A percentile compares a stretch with the other conserved stretches of the same genome.
Evolutionary conservation across 2,329 filamentous ascomycete genomes (phyloP).

Genomic region (Scedosporium aurantiacum): DNA sequence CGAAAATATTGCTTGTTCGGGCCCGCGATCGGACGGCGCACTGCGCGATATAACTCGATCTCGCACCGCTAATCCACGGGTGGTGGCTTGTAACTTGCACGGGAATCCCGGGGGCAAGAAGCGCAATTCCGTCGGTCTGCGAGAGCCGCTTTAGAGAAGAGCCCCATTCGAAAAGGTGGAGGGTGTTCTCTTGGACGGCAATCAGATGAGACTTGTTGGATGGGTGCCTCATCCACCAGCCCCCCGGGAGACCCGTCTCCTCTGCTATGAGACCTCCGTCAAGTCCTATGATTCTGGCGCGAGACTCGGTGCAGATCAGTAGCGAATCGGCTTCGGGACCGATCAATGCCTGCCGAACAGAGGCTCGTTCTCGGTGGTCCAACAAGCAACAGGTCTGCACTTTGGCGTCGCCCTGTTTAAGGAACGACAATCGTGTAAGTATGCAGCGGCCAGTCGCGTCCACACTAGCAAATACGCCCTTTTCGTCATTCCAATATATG

Average conservation of each 20-base stretch:
- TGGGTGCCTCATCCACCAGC: not conserved
- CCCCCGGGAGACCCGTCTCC: not conserved
- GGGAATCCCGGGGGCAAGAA: conserved; percentile 8
- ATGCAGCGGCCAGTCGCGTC: not conserved
- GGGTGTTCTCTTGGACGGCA: not conserved
- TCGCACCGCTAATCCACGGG: not conserved
- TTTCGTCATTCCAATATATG: not conserved
- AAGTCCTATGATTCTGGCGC: not conserved
- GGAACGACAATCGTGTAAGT: not conserved
- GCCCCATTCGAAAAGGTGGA: not conserved
- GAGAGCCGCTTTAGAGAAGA: not conserved
- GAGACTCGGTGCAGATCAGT: not conserved
- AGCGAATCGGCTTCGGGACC: not conserved
- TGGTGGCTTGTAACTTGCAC: not conserved
- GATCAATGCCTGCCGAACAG: not conserved
- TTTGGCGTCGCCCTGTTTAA: not conserved
- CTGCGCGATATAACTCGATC: not conserved
- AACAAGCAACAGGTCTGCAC: not conserved
- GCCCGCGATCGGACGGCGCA: not conserved
- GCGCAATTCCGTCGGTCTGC: not conserved
- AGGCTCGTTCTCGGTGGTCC: not conserved
- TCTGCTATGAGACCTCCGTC: not conserved
- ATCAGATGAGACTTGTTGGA: not conserved
- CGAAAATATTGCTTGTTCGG: not conserved
- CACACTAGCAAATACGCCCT: not conserved